Base-by-base conservation (phyloP, 2,329 filamentous ascomycete species). In the Diaporthe citri region DNA sequence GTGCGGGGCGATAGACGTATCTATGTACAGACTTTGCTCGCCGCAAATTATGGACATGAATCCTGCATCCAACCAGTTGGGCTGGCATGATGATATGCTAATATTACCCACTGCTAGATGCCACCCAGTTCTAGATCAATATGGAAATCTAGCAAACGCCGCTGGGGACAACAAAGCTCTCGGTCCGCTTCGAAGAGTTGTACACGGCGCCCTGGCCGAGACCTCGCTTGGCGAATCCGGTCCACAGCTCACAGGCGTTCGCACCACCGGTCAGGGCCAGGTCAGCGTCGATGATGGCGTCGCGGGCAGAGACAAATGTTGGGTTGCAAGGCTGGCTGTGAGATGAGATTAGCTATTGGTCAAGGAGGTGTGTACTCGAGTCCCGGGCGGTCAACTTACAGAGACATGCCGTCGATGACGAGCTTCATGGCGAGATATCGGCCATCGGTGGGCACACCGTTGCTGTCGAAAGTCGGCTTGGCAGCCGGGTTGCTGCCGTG, bases 261-360 rank as follows among this genome's bases (percentile, higher is more conserved):
- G 78, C 80, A 3, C 88, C 89, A 1, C 84, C 85, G 1, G 89
- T 90, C 12, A 91, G 82, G 5, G 85, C 85, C 46, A 80, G 81
- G 78, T 91, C 89, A 0, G 89, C 89, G 74, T 90, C 89, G 31
- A 91, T 78, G 77, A 91, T 90, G 25, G 88, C 88, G 73, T 90
- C 85, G 39, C 89, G 84, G 1, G 88, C 88, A 71, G 86, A 84
- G 15, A 90, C 82, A 73, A 91, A 88, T 70, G 84, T 89, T 39
- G 89, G 89, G 78, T 85, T 87, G 82, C 89, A 91, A 22, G 89
- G 89, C 83, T 90, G 89, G 9, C 80, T 82, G 57, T n/a, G 13
- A 22, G 5, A 13, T 36, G 25, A 20, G 25, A 34, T 34, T 13
- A 39, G 36, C 7, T 36, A 2, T 34, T 46, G 41, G 7, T 15